phyloP scores from a whole-genome alignment of 768 basidiomycete genomes.

The Suillus subluteus region DNA sequence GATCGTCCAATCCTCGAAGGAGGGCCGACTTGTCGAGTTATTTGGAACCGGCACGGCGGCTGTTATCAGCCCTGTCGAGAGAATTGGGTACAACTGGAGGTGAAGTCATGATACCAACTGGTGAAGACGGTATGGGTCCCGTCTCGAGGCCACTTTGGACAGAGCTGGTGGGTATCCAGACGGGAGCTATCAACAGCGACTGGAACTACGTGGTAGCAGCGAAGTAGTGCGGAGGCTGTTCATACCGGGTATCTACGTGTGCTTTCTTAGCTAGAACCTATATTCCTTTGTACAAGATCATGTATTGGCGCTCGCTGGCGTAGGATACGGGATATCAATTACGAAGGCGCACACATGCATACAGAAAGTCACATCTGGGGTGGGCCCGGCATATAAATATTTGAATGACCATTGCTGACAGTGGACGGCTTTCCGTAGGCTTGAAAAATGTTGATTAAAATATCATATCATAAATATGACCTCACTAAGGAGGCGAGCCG shows the following conservation, averaged over 20 bases:
- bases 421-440: too few relatives aligned
- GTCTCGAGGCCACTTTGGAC: conserved; percentile 53
- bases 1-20: conserved; percentile 52
- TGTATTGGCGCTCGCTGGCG: neutral
- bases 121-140: conserved; percentile 76
- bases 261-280: neutral
- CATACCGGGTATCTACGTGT: neutral
- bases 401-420: too few relatives aligned
- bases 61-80: conserved; percentile 50
- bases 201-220: conserved; percentile 67
- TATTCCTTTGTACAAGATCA: neutral
- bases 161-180: conserved; percentile 66
- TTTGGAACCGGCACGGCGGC: conserved; percentile 62
- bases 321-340: neutral
- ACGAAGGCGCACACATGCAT: neutral
- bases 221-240: conserved; percentile 19
- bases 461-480: too few relatives aligned
- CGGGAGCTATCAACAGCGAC: conserved; percentile 72
- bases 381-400: too few relatives aligned
- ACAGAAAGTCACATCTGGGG: too few relatives aligned
- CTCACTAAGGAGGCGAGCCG: too few relatives aligned
- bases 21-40: conserved; percentile 50
- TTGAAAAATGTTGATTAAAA: too few relatives aligned
- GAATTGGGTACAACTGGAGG: conserved; percentile 61
- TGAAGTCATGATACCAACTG: conserved; percentile 57